phyloP scores from a whole-genome alignment of 2,329 filamentous ascomycete genomes.

The Cladosporium velox region DNA sequence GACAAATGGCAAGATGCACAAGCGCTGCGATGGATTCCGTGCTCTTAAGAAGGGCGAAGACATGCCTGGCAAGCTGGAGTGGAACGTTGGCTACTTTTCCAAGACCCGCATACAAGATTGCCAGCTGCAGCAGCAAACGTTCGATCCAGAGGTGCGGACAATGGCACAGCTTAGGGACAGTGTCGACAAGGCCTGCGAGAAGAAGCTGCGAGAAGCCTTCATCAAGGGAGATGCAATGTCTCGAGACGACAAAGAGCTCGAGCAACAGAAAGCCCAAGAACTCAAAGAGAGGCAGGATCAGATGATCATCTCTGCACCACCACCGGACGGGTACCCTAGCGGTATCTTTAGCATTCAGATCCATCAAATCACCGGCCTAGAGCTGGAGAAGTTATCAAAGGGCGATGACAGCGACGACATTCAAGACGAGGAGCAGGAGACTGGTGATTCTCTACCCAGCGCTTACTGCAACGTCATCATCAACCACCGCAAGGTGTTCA shows the following conservation, averaged over 20 bases:
- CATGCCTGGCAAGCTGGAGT: constrained; percentile 69
- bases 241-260: constrained; percentile 53
- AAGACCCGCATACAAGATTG: constrained; percentile 65
- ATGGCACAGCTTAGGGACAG: constrained; percentile 61
- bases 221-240: constrained; percentile 53
- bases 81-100: constrained; percentile 71
- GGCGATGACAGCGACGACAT: constrained; percentile 49
- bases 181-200: constrained; percentile 55
- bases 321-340: constrained; percentile 61
- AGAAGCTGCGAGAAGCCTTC: constrained; percentile 67
- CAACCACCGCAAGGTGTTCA: constrained; percentile 70
- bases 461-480: constrained; percentile 73
- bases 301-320: constrained; percentile 69
- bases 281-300: constrained; percentile 59
- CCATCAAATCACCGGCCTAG: constrained; percentile 71
- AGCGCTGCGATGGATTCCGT: constrained; percentile 65
- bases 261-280: constrained; percentile 69
- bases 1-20: constrained; percentile 62
- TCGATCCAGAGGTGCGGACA: constrained; percentile 59
- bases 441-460: constrained; percentile 65
- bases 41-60: constrained; percentile 65
- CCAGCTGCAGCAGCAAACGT: constrained; percentile 63
- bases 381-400: constrained; percentile 63
- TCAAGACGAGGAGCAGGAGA: constrained; percentile 59
- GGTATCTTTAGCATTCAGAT: constrained; percentile 71